Conservation (phyloP, 352 stramenopile genomes). For the Phytophthora idaei region DNA sequence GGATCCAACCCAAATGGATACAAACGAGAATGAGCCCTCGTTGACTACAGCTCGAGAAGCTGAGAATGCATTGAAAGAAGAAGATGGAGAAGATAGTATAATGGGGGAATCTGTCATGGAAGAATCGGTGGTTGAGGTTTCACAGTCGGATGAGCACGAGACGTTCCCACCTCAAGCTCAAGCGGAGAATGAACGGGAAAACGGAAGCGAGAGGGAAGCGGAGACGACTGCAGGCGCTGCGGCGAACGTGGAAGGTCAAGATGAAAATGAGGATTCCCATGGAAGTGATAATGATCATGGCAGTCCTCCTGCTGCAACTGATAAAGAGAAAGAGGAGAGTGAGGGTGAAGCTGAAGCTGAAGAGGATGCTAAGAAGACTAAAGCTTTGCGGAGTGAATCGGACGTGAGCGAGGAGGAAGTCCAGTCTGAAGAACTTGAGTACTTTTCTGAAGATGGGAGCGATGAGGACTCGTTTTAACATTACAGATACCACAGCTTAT, state of each 20-base stretch:
- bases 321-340: conserved; percentile 5
- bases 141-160: conserved; percentile 34
- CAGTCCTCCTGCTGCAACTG: background rate
- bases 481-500: conserved; percentile 4
- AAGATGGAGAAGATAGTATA: conserved; percentile 39
- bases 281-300: conserved; percentile 2
- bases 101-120: conserved; percentile 47
- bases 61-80: conserved; percentile 15
- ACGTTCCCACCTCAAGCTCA: background rate
- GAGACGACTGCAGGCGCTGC: background rate
- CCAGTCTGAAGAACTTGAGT: conserved; percentile 80
- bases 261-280: conserved; percentile 9
- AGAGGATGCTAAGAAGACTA: conserved; percentile 53
- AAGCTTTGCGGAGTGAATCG: conserved; percentile 46
- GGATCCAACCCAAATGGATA: background rate
- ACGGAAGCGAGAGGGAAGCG: background rate
- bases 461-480: conserved; percentile 85
- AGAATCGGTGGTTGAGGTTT: conserved; percentile 44
- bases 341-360: conserved; percentile 9
- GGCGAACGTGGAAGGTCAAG: background rate
- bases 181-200: conserved; percentile 18
- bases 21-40: background rate
- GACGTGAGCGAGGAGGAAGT: conserved; percentile 73
- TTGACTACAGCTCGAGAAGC: conserved; percentile 3
- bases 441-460: conserved; percentile 82